Conservation (phyloP, 2,329 filamentous ascomycete species). For the Rutstroemia sydowiana region DNA sequence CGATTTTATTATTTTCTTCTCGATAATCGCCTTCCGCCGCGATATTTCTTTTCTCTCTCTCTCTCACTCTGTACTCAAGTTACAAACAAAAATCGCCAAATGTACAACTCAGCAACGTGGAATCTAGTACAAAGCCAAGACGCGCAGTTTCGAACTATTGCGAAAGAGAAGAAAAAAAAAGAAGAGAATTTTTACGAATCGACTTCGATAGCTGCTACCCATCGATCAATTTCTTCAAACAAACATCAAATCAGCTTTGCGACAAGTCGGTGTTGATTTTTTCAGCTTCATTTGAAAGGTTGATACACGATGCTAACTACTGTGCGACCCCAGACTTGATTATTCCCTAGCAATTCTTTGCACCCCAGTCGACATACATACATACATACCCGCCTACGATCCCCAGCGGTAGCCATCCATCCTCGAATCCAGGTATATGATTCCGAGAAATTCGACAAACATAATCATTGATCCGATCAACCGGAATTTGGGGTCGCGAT, state of each 20-base stretch:
- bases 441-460: constrained; percentile 11
- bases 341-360: constrained; percentile 20
- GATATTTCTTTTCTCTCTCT: not conserved
- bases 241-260: not conserved
- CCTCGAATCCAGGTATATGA: constrained; percentile 13
- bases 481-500: constrained; percentile 4
- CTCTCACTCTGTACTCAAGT: constrained; percentile 2
- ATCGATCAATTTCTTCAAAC: not conserved
- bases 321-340: constrained; percentile 7
- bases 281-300: not conserved
- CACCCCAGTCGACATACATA: no score
- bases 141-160: constrained; percentile 8
- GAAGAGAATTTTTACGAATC: not conserved
- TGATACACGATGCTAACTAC: constrained; percentile 1
- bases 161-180: not conserved
- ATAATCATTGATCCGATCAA: constrained; percentile 14
- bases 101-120: constrained; percentile 24
- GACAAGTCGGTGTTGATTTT: not conserved
- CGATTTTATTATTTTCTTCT: constrained; percentile 4
- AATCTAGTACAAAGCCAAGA: constrained; percentile 11
- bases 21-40: constrained; percentile 3
- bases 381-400: constrained; percentile 23
- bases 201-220: not conserved
- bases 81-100: constrained; percentile 5
- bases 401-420: constrained; percentile 16